phyloP scores from a whole-genome alignment of 2,329 filamentous ascomycete genomes.

The Fusarium penzigii region DNA sequence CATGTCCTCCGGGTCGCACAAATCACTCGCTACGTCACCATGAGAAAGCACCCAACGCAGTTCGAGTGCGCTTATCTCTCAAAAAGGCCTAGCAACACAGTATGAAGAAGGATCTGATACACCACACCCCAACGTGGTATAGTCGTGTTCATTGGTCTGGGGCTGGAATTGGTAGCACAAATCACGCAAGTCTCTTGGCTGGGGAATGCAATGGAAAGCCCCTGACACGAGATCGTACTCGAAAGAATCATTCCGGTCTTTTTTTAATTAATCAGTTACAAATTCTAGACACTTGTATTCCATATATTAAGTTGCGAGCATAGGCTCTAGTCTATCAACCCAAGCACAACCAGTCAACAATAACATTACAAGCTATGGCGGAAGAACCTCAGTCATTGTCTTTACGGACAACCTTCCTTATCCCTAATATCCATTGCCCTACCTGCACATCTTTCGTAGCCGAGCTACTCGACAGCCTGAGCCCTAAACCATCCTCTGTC shows the following conservation, averaged over 20 bases:
- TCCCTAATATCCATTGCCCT: not conserved
- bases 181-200: not conserved
- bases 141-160: not conserved
- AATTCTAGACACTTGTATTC: not conserved
- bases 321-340: not conserved
- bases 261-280: not conserved
- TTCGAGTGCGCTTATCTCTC: not conserved
- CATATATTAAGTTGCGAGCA: not conserved
- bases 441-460: not conserved
- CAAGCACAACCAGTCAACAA: not conserved
- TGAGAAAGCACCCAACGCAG: not conserved
- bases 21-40: not conserved
- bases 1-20: not conserved
- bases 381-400: not conserved
- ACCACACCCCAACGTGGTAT: not conserved
- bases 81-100: not conserved
- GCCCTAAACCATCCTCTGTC: not conserved
- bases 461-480: not conserved
- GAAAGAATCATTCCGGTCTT: not conserved
- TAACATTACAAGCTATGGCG: not conserved
- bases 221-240: not conserved
- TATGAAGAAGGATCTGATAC: not conserved
- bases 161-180: not conserved
- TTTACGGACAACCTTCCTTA: not conserved
- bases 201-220: not conserved